Evolutionary conservation across 2,329 filamentous ascomycete species (phyloP), one percentile per base, ranked within the genome.

Genomic region (Pleoardoris graminearum): DNA sequence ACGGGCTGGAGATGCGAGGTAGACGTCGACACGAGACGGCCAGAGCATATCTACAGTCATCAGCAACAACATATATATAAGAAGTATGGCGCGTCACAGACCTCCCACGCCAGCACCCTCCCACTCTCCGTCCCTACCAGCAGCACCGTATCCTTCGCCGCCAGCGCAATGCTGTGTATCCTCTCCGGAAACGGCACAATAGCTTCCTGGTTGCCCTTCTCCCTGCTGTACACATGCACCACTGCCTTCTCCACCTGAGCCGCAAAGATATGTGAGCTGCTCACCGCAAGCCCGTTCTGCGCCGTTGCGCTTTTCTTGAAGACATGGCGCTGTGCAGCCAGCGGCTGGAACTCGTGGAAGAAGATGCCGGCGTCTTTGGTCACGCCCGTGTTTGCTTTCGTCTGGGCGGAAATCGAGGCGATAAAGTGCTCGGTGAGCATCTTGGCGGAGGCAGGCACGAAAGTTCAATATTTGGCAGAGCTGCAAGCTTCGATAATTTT

Each of bases 261-360:
- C 3, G 92, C 88, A 71, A 96, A 99, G 41, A 97, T 81, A 71
- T 99, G 94, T 17, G 87, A 87, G 38, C 84, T 80, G 73, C 83
- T 95, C 62, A 92, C 82, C 25, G 91, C 92, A 50, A 99, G 78
- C 63, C 90, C 88, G 72, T 93, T 90, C 52, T 82, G 79, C 22
- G 87, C 82, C n/a, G 87, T 85, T 14, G 90, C 89, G 78, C 90
- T 96, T 77, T 96, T 97, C 81, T 97, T 97, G 81, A 94, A 92
- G 42, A 87, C 83, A 57, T 85, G 80, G 66, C 88, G 87, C 68
- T 91, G 84, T n/a, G 85, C 82, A 58, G 87, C 83, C 48, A 87
- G 82, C 35, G 92, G 92, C 65, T 91, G 88, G 63, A 91, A 82
- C 58, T 91, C 86, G 74, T 96, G 89, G 50, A 89, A 75, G 76